Base-by-base conservation (phyloP, 768 basidiomycete species). In the Xanthoconium stramineum region DNA sequence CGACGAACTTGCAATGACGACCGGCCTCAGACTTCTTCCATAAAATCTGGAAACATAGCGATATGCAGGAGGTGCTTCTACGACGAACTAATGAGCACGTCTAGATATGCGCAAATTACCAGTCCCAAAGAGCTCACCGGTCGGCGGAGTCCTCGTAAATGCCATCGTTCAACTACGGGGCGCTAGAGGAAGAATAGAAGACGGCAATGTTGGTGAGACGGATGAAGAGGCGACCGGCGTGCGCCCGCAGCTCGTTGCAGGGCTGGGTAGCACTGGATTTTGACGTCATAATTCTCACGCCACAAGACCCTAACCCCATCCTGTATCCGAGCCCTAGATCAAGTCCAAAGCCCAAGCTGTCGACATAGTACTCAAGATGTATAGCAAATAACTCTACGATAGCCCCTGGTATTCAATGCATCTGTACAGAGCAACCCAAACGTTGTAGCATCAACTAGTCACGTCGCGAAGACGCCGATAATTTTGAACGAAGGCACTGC, bases 391-490 rank as follows among this genome's bases (percentile, higher is more conserved):
- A 32, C 1, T 55, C 61, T 56, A 56, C 47, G 30, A 14, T 38
- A 6, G 19, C 24, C 4, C 24, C 53, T 11, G 52, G 33, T 44
- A n/a, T 35, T 12, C 6, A 17, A n/a, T 12, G 15, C 29, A n/a
- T 8, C n/a, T 33, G 17, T 46, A 45, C 17, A 9, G 5, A 45
- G 29, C 15, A 10, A n/a, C 11, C 5, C 44, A 15, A 29, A 45
- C 24, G 24, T 24, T 24, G 30, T 30, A 43, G 10, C 28, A 40
- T 24, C 28, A 28, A 17, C 13, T 24, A 8, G 32, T 70, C 71
- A 94, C 50, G 89, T 88, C 43, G 92, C 75, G 69, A 94, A 97
- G 61, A 98, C 80, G 39, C 96, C 96, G 35, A 97, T 81, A 60
- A 98, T 85, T 75, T 90, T 96, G 80, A 98, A 98, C 44, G 83